Evolutionary conservation across 2,329 filamentous ascomycete genomes (phyloP), one percentile per base, ranked within the genome.

Genomic region (Bipolaris sorokiniana): DNA sequence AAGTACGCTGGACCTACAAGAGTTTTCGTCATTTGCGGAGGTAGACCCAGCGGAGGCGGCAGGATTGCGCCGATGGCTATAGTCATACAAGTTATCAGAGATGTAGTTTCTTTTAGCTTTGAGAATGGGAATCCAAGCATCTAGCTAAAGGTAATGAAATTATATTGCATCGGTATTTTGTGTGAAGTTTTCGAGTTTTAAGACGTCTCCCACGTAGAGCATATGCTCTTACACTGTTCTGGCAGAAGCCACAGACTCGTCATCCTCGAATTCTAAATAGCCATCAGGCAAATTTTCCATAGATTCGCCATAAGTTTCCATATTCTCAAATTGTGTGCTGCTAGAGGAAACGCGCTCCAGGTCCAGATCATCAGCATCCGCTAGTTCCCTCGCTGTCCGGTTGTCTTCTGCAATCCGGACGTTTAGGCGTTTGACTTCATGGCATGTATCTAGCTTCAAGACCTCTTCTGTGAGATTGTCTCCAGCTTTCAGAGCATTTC

Each of bases 321-420:
- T 55, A 22, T 61, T 36, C 38, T 58, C 33, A 33, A 58, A 61
- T n/a, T 28, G 26, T 28, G 26, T 28, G 26, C 26, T 28, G 26
- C 26, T 28, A 28, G 1, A 2, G 9, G 26, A 28, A 28, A 28
- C 26, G 26, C 26, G 3, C 26, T 28, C 26, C 7, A 28, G 26
- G 26, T 28, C 26, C 7, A 28, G 26, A 10, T 28, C 7, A 28
- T 28, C 7, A 28, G 7, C 7, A 28, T 10, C 26, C 26, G 9
- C 26, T 28, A 2, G 26, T 28, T 28, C 7, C 26, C 26, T 28
- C 26, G 26, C 7, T 28, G 3, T 28, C 26, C 3, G 26, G 20
- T 38, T 3, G 31, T 50, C 34, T 9, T 57, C 36, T 10, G 22
- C 31, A 10, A 54, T 44, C 38, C 38, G 13, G 2, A 54, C 16